These are phyloP conservation scores for Crassisporium funariophilum DNA, from an alignment of 768 basidiomycete species.

Conservation along the genomic window DNA sequence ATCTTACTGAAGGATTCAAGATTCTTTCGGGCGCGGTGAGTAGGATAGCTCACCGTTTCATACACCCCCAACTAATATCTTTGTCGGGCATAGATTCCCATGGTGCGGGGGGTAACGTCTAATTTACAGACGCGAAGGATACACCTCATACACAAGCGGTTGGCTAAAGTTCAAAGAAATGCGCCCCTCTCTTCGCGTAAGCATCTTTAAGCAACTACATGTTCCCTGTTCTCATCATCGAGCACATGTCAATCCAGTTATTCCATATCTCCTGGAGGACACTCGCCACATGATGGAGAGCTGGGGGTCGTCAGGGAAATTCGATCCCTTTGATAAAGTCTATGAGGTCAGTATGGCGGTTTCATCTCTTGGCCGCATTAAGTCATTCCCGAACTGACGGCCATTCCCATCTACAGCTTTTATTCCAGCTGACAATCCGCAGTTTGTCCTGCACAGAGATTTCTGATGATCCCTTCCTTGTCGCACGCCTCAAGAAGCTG, in stretches of 20 bases:
- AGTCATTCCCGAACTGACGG: conserved; percentile 10
- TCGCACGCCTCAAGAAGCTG: conserved; percentile 60
- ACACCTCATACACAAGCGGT: conserved; percentile 70
- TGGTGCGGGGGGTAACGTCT: conserved; percentile 75
- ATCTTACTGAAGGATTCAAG: conserved; percentile 79
- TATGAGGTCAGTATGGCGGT: conserved; percentile 54
- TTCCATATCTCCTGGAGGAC: conserved; percentile 67
- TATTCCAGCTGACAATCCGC: conserved; percentile 75
- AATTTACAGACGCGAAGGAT: conserved; percentile 64
- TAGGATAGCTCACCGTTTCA: conserved; percentile 22
- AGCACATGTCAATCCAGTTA: conserved; percentile 45
- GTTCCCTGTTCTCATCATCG: conserved; percentile 1
- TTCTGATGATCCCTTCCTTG: conserved; percentile 62
- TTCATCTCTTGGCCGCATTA: too few relatives aligned
- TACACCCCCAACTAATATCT: conserved; percentile 21
- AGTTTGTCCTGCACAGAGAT: conserved; percentile 70
- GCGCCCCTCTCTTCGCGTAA: conserved; percentile 61
- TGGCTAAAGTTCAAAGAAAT: conserved; percentile 62
- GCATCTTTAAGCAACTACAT: conserved; percentile 26
- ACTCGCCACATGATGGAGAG: conserved; percentile 58
- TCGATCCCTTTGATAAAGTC: conserved; percentile 73
- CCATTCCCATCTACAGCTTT: conserved; percentile 42
- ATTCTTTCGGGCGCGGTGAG: conserved; percentile 77
- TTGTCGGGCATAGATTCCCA: conserved; percentile 57
- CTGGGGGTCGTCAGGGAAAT: conserved; percentile 65